Base-by-base conservation (phyloP, 192 early-diverging fungal species). In the Lunasporangiospora selenospora region DNA sequence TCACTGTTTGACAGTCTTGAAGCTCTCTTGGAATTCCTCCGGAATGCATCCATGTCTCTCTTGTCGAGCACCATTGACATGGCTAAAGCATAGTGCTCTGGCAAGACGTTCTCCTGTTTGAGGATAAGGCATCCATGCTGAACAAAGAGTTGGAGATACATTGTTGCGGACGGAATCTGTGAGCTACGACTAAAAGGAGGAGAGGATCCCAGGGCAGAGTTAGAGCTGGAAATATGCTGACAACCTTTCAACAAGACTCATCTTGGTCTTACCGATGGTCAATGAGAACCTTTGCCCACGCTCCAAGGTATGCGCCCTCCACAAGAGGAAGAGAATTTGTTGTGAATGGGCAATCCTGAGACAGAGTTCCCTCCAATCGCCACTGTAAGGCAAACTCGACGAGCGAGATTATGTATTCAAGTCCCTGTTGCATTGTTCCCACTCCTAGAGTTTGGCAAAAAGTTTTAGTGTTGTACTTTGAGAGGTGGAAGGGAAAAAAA, bases 1-100 rank as follows among this genome's bases (percentile, higher is more conserved):
- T 59, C 65, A 10, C 34, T 45, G 53, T 73, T 59, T 4, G 43
- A 40, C 6, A 58, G 26, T 32, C 69, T 48, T 10, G 69, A 62
- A 1, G 69, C 54, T 33, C 69, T 38, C 43, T 73, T 73, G 4
- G 69, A 39, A 30, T 70, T 70, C 11, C 69, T 46, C 38, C 48
- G 50, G 37, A 58, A 63, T 7, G 63, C 58, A 30, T 73, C 69
- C 10, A 73, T 31, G 16, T 73, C 59, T 7, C 61, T 55, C 6
- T 62, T 45, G 21, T 73, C 69, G 38, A 73, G 58, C 55, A 73
- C 58, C 4, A 51, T 46, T 2, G 29, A 32, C 54, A 73, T 21
- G 3, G 55, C 42, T 24, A 63, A 49, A 1, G 54, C 53, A 29
- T 63, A 63, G 12, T 45, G 23, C 16, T 73, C 69, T 9, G 69